Base-by-base conservation (phyloP, 1,139 yeast genomes). In the Saccharomyces uvarum region DNA sequence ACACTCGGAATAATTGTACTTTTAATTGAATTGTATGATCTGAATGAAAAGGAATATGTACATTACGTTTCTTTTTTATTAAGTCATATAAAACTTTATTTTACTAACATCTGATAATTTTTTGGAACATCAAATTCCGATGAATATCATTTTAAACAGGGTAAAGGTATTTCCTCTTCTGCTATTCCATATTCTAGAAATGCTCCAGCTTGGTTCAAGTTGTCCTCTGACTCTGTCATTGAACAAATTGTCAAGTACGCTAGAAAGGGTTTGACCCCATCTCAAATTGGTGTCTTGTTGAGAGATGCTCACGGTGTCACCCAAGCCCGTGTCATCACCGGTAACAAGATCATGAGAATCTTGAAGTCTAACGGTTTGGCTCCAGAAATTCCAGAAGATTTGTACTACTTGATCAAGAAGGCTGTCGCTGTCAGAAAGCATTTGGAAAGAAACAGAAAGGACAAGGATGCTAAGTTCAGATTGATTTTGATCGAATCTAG, bases 221-320 rank as follows among this genome's bases (percentile, higher is more conserved):
- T 89, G 73, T 82, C 97, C 62, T 78, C 96, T 70, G 97, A 90
- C 69, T 88, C 90, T 69, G 95, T 93, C 72, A 90, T 91, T 78
- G 99, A 95, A 82, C 97, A 90, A 82, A 86, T 91, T 81, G 78
- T 86, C 91, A 95, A 93, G 88, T 89, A 90, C 83, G 99, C 99
- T 76, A 90, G 97, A 83, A 93, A 93, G 86, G 99, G 99, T 89
- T 82, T 90, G 78, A 89, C 98, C 70, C 99, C 99, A 73, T 93
- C 99, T 72, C 96, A 90, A 80, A 93, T 93, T 70, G 99, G 99
- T 88, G 99, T 93, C 74, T 80, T 90, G 74, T 89, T 93, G 78
- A 91, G 99, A 86, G 99, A 93, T 81, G 95, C 98, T 72, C 99
- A 95, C 83, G 99, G 99, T 81, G 98, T 93, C 73, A 86, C 97